A percentile compares a stretch with the other conserved stretches of the same genome.
phyloP scores from a whole-genome alignment of 306 rosid genomes.

The Erythrophleum fordii region DNA sequence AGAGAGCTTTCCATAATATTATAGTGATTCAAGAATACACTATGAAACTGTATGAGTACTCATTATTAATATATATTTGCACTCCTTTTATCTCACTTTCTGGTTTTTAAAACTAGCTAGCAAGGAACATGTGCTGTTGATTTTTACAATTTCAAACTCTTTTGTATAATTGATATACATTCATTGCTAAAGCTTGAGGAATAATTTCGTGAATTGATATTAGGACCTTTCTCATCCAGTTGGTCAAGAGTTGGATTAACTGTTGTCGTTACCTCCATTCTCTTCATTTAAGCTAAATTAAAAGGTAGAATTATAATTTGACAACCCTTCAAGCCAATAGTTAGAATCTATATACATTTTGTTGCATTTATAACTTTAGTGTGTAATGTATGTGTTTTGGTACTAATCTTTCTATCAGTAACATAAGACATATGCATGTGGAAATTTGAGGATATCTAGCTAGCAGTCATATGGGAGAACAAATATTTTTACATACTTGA shows the following conservation, averaged over 20 bases:
- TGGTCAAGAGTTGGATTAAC: not conserved
- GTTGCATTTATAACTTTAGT: not conserved
- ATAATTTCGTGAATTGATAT: no score
- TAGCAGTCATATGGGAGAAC: not conserved
- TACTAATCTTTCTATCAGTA: not conserved
- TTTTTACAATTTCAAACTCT: no score
- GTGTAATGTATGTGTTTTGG: not conserved
- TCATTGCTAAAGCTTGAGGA: not conserved
- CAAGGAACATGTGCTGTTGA: not conserved
- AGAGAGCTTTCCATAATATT: not conserved
- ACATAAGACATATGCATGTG: not conserved
- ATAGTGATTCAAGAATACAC: not conserved
- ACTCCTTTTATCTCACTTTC: not conserved
- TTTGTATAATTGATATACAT: not conserved
- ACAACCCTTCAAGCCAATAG: not conserved
- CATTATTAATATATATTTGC: not conserved
- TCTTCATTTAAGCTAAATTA: not conserved
- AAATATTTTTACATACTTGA: not conserved
- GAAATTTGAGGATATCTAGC: not conserved
- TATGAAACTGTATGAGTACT: not conserved
- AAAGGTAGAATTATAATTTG: not conserved
- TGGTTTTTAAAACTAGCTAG: not conserved
- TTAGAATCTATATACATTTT: not conserved
- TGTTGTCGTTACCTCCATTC: not conserved
- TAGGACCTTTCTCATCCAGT: not conserved